These are phyloP conservation scores for Tuber aestivum DNA, from an alignment of 495 filamentous ascomycete species.

Conservation along the genomic window DNA sequence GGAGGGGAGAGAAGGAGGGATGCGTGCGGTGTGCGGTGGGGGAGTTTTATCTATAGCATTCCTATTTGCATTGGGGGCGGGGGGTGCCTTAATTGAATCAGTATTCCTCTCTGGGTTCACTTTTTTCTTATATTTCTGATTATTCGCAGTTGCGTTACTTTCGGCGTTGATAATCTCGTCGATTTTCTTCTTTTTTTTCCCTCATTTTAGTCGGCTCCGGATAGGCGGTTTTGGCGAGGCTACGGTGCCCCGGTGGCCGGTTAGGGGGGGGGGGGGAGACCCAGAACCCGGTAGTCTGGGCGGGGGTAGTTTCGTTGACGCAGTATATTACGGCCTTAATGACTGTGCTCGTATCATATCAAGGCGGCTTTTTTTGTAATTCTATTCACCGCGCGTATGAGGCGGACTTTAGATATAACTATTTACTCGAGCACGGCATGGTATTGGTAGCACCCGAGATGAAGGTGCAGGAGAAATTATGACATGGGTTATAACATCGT, in stretches of 20 bases:
- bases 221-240: background rate
- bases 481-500: no score
- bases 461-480: no score
- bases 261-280: background rate
- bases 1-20: background rate
- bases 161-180: background rate
- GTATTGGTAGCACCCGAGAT: no score
- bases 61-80: background rate
- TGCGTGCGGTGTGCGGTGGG: background rate
- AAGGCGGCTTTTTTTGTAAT: background rate
- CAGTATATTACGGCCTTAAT: background rate
- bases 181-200: background rate
- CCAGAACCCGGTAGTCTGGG: background rate
- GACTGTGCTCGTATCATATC: background rate
- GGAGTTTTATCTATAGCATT: background rate
- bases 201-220: background rate
- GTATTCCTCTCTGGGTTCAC: background rate
- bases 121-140: background rate
- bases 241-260: background rate
- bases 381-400: background rate
- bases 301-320: background rate
- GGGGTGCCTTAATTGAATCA: background rate
- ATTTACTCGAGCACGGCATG: background rate
- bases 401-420: background rate
- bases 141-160: background rate